Evolutionary conservation across 2,329 filamentous ascomycete genomes (phyloP), one percentile per base, ranked within the genome.

Genomic region (Fusarium nelsonii): DNA sequence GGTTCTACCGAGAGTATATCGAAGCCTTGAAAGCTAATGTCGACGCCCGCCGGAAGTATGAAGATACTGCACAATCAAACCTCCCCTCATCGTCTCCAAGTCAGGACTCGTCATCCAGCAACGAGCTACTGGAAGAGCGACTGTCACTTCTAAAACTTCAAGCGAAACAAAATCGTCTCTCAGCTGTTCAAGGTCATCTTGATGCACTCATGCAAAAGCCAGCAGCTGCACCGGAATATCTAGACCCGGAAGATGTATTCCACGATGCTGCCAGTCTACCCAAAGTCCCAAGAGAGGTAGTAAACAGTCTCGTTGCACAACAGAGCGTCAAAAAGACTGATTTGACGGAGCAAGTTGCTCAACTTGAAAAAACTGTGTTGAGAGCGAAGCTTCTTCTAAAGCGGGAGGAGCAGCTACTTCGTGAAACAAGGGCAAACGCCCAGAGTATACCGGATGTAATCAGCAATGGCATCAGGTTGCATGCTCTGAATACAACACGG

Each of bases 321-420:
- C 78, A 79, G 39, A 77, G 75, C 28, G 67, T 76, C 8, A 69
- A 78, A 7, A 79, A 80, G 15, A 75, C 78, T 2, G 83, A 85
- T 37, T 73, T 90, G 2, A 79, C 82, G 48, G 80, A 78, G 2
- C 81, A 87, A 6, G 78, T 87, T 40, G 80, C 82, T 32, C 81
- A 83, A 30, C 77, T 91, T 8, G 87, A 90, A 68, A 89, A 86
- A 73, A 84, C 84, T 0, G 84, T 88, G 5, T 76, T 91, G 33
- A 83, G 84, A 34, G 83, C 88, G 18, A 90, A 88, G 69, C 76
- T 90, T 18, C 78, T 85, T 8, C 80, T 89, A 1, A 83, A 83
- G 65, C 84, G 82, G 50, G 88, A 91, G 72, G 85, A 89, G 72
- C 83, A 84, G 49, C 78, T 85, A 2, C 81, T 90, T 18, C 80